Base-by-base conservation (phyloP, 768 basidiomycete genomes). In the Phylloporus sp. region DNA sequence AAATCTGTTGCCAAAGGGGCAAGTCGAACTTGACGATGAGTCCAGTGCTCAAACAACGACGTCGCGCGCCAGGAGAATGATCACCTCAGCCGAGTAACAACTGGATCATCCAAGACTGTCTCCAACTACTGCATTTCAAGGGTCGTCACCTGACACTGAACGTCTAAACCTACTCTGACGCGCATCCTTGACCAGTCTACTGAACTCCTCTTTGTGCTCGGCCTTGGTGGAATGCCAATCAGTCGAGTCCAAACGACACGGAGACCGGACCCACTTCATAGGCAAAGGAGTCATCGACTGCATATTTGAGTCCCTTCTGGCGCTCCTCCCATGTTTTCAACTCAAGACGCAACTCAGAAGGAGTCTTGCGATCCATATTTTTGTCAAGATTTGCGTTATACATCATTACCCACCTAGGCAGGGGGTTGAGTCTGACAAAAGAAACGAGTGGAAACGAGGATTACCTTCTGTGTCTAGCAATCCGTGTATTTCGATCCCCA, bases 361-460 rank as follows among this genome's bases (percentile, higher is more conserved):
- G 61, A 15, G 69, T 69, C 57, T 76, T 78, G 23, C 82, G 73
- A 36, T 73, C 67, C 15, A 54, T 41, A 17, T 71, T 71, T 52
- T 75, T 76, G 65, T 88, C 86, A 9, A 85, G 69, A 59, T 87
- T 88, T 23, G 84, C 78, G 50, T 88, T 88, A 54, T 74, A 81
- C 33, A 82, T 59, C 66, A 80, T 79, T 0, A 84, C 73, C 83
- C 84, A 88, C 52, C 85, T 86, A 15, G 23, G 17, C 5, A 38
- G 24, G 18, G 40, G 23, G 21, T 40, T 44, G n/a, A 53, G 28
- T 28, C 14, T 17, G 26, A 17, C 9, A 17, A 23, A 28, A 21
- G 15, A 28, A 21, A 13, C 13, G 20, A 6, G 14, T 3, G 6
- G 6, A 18, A 22, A 18, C 2, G 18, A 20, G n/a, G 57, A 67